These are phyloP conservation scores for Telfairia occidentalis DNA, from an alignment of 331 rosid genomes.

Conservation along the genomic window DNA sequence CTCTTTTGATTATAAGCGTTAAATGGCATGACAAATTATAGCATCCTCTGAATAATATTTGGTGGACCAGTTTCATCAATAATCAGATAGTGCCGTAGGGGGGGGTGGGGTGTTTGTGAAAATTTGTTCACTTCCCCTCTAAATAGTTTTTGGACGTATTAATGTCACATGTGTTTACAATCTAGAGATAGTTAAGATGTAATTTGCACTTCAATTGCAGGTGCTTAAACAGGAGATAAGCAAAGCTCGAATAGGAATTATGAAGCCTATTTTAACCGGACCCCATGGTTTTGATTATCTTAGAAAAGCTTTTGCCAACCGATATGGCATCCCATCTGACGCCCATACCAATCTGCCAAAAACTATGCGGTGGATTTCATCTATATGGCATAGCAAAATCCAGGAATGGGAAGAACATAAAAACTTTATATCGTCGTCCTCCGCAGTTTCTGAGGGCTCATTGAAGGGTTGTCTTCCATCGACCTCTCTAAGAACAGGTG, in stretches of 20 bases:
- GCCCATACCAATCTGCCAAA: slow-evolving; percentile 43
- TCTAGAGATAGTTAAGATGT: not conserved
- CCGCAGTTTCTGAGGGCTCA: slow-evolving; percentile 20
- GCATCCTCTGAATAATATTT: not conserved
- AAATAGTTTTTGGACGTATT: not conserved
- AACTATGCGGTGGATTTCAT: slow-evolving; percentile 62
- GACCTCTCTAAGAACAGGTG: slow-evolving; percentile 69
- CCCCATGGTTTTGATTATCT: slow-evolving; percentile 89
- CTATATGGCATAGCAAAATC: slow-evolving; percentile 47
- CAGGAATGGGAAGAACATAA: slow-evolving; percentile 75
- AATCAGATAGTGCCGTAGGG: too few relatives aligned
- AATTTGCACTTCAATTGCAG: slow-evolving; percentile 23
- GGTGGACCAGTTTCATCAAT: not conserved
- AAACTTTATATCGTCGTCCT: slow-evolving; percentile 27
- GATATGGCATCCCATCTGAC: slow-evolving; percentile 64
- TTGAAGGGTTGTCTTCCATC: slow-evolving; percentile 57
- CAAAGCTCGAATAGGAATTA: slow-evolving; percentile 62
- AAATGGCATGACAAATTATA: not conserved
- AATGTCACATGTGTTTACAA: not conserved
- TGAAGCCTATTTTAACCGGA: slow-evolving; percentile 75
- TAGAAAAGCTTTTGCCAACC: slow-evolving; percentile 58
- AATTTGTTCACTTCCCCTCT: not conserved
- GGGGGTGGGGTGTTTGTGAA: not conserved
- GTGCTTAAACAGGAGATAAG: slow-evolving; percentile 83
- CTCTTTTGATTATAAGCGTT: not conserved